Base-by-base conservation (phyloP, 108 stramenopile species). In the Parietichytrium sp. region DNA sequence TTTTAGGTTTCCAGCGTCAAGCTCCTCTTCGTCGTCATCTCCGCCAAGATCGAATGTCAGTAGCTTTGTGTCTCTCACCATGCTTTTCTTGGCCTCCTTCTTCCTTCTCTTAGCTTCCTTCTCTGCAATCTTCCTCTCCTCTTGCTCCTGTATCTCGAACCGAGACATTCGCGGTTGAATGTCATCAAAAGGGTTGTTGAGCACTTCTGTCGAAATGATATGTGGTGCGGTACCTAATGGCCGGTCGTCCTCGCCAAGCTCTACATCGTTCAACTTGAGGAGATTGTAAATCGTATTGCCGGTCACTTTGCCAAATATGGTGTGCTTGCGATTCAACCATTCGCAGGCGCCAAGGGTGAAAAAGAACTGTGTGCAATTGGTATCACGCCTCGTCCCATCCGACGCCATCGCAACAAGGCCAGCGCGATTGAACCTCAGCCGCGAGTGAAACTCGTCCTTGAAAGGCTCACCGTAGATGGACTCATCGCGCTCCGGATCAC, bases 201-300 rank as follows among this genome's bases (percentile, higher is more conserved):
- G 80, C 23, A 98, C 93, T 55, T 93, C 93, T 48, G 92, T 91
- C 18, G 86, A 80, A 31, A 77, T 81, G 23, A 98, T 90, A 6
- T 25, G 33, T 27, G 88, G 80, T 86, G 80, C 80, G 54, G 48
- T 49, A 23, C 54, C 83, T 48, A 78, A 87, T 54, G 48, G 90
- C 82, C 54, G 79, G 4, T 93, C 93, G 42, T 92, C 88, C 49
- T 30, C 85, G 52, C 78, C 88, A 4, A 90, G 85, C 38, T 93
- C 93, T 12, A 88, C 89, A 30, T 91, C 91, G 4, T 94, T 95
- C 49, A 96, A 94, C 4, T 95, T 86, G 47, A 96, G 79, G 13
- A 94, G 92, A 85, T 98, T 98, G 86, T 95, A 98, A 27, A 96
- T 88, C 36, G 97, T 96, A 47, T 93, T 91, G 3, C 96, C 96